Conservation (phyloP, 257 asterid genomes). For the Penstemon barbatus region DNA sequence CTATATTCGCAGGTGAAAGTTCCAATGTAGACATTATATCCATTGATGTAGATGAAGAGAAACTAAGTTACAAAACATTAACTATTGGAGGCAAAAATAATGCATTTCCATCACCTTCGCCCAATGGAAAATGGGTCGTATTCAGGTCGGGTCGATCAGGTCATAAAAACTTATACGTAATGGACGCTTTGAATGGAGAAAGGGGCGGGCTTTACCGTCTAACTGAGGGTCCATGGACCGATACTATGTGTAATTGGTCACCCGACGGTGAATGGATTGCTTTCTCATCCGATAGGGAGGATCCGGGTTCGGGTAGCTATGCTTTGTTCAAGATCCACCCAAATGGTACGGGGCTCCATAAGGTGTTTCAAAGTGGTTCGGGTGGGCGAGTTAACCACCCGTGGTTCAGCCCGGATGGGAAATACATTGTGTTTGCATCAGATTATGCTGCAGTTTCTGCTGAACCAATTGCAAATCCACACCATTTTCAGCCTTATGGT, state of each 20-base stretch:
- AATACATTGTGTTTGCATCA: conserved; percentile 65
- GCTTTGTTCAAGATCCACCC: conserved; percentile 79
- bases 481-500: conserved; percentile 87
- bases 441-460: conserved; percentile 92
- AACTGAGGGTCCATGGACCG: conserved; percentile 81
- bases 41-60: conserved; percentile 68
- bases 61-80: conserved; percentile 43
- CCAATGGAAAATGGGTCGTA: conserved; percentile 85
- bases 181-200: conserved; percentile 85
- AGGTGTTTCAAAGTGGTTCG: conserved; percentile 70
- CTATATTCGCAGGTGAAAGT: conserved; percentile 61
- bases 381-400: conserved; percentile 93
- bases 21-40: conserved; percentile 79
- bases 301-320: conserved; percentile 80
- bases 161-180: conserved; percentile 76
- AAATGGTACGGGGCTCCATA: conserved; percentile 73
- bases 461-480: conserved; percentile 82
- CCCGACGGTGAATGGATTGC: conserved; percentile 87
- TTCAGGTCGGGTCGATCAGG: conserved; percentile 88
- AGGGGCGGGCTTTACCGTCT: conserved; percentile 47
- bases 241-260: conserved; percentile 94
- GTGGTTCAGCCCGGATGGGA: conserved; percentile 81
- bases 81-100: conserved; percentile 69
- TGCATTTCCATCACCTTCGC: conserved; percentile 93
- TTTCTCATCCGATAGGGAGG: conserved; percentile 75